phyloP scores from a whole-genome alignment of 169 alveolate species.

The Eimeria sp. region DNA sequence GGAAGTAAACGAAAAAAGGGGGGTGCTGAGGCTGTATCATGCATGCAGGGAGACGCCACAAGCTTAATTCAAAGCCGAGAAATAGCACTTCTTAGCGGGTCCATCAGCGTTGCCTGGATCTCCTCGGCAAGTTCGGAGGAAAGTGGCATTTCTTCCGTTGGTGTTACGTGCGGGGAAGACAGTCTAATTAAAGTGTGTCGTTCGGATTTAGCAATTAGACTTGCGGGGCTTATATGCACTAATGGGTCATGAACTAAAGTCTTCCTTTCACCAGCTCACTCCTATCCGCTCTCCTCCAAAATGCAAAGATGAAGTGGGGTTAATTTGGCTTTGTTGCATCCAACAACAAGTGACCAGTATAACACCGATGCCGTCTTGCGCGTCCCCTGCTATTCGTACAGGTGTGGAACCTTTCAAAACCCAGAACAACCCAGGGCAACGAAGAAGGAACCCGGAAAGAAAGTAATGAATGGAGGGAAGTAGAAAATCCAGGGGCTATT shows the following conservation, averaged over 20 bases:
- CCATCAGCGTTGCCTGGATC: conserved; percentile 67
- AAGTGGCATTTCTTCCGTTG: not conserved
- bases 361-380: not conserved
- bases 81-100: conserved; percentile 76
- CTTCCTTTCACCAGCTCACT: not conserved
- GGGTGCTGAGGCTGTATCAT: not conserved
- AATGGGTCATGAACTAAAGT: not conserved
- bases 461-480: not conserved
- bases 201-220: not conserved
- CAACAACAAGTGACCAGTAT: not conserved
- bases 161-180: conserved; percentile 62
- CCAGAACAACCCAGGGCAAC: not conserved
- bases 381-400: not conserved
- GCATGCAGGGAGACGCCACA: conserved; percentile 31
- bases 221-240: not conserved
- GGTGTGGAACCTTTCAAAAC: conserved; percentile 31
- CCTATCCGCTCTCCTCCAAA: not conserved
- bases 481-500: not conserved
- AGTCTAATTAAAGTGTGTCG: conserved; percentile 38
- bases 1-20: not conserved
- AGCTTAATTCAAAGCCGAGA: conserved; percentile 41
- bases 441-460: not conserved
- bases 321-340: not conserved
- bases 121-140: conserved; percentile 7
- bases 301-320: not conserved